Conservation (phyloP, 2,329 filamentous ascomycete species). For the Aureobasidium sp. region DNA sequence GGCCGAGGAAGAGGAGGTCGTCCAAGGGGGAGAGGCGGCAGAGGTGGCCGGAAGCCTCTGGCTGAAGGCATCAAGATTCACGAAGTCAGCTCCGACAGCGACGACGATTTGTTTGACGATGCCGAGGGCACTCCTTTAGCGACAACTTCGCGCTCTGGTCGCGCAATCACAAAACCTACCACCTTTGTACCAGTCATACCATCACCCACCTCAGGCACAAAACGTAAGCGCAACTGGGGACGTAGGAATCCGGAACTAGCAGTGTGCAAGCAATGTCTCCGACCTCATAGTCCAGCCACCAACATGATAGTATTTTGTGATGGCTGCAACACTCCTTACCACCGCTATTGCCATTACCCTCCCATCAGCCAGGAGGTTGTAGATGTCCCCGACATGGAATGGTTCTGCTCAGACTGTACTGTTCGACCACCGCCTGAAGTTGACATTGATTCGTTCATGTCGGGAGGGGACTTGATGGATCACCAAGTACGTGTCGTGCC, state of each 20-base stretch:
- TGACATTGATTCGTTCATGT: conserved; percentile 31
- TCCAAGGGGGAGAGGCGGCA: conserved; percentile 15
- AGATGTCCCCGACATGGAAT: conserved; percentile 56
- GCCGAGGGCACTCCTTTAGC: conserved; percentile 40
- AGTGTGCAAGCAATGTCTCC: conserved; percentile 63
- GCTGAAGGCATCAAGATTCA: conserved; percentile 23
- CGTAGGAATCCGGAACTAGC: conserved; percentile 45
- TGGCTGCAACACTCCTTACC: conserved; percentile 69
- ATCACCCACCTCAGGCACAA: conserved; percentile 39
- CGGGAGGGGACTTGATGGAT: conserved; percentile 30
- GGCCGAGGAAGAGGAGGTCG: conserved; percentile 23
- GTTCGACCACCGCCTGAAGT: conserved; percentile 35
- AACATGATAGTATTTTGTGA: conserved; percentile 85
- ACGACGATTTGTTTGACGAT: conserved; percentile 27
- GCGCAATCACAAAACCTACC: conserved; percentile 59
- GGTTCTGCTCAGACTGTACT: conserved; percentile 61
- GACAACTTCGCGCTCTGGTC: conserved; percentile 67
- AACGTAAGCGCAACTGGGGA: conserved; percentile 50
- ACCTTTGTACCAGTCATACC: conserved; percentile 48
- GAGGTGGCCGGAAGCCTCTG: conserved; percentile 15
- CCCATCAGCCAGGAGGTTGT: conserved; percentile 62
- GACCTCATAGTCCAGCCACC: conserved; percentile 60
- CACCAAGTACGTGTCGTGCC: conserved; percentile 30
- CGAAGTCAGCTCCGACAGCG: conserved; percentile 18
- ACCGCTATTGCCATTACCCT: conserved; percentile 73